Base-by-base conservation (phyloP, 73 alveolate species). In the Urostyla sp. region DNA sequence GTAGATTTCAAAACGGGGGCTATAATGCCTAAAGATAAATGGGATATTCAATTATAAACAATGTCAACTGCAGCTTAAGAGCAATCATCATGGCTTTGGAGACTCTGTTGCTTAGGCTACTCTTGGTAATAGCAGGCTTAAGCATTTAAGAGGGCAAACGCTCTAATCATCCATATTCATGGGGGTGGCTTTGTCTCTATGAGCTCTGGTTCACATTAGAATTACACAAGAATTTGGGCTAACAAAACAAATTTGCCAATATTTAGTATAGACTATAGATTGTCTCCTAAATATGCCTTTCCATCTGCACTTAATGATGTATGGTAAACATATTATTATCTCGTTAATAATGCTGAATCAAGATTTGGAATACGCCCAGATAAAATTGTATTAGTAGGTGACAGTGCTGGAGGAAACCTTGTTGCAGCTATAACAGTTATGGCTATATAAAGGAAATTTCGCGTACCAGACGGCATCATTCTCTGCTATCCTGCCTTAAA, bases 171-270 rank as follows among this genome's bases (percentile, higher is more conserved):
- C 0, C 98, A 94, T 84, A 86, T 97, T 8, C 99, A 97, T 76
- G 99, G 99, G 21, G 99, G 99, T 8, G 99, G 99, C 24, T 97
- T 97, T 58, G 95, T 97, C 0, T 74, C 98, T 8, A 91, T 94
- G 99, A 72, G 96, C 31, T 91, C 98, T 15, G 85, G 80, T 27
- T 84, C 97, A 23, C 99, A 97, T 88, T 94, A 95, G 82, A 72
- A 60, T 27, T 95, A 95, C 54, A 89, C 97, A 1, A 87, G 98
- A 84, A 85, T 82, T 60, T 95, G 99, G 98, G 97, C 96, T 18
- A 91, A 91, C 59, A 84, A 87, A 51, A 26, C 88, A n/a, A 86
- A 60, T 28, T 87, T 88, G 0, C 98, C 96, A 0, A 80, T 85
- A 18, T 88, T 95, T 57, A 88, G 97, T 10, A 89, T 95, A n/a